Conservation (phyloP, 2,329 filamentous ascomycete genomes). For the Sarocladium brachiariae region DNA sequence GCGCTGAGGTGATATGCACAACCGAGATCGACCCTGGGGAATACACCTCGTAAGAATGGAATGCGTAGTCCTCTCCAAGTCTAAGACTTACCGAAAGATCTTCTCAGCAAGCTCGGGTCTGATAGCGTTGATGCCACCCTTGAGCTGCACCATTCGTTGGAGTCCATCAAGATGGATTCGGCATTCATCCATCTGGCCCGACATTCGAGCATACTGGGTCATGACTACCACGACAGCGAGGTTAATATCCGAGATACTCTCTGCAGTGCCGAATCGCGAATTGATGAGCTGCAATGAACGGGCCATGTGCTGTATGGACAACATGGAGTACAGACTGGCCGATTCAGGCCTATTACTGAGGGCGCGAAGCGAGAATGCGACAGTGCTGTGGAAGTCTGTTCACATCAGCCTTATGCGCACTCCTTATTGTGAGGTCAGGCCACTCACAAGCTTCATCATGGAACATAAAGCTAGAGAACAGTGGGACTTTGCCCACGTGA, state of each 20-base stretch:
- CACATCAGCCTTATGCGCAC: neutral
- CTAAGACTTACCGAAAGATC: neutral
- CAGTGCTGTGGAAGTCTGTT: conserved; percentile 5
- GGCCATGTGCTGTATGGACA: conserved; percentile 6
- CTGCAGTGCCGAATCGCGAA: neutral
- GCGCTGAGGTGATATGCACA: conserved; percentile 3
- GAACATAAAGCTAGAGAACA: conserved; percentile 6
- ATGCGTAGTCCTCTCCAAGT: neutral
- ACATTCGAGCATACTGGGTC: conserved; percentile 4
- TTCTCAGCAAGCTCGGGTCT: neutral
- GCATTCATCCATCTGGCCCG: conserved; percentile 3
- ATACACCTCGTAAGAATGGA: neutral
- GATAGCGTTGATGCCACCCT: conserved; percentile 6
- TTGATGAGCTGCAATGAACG: conserved; percentile 7
- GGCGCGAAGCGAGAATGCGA: conserved; percentile 2
- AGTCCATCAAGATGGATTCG: conserved; percentile 5
- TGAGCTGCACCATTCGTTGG: neutral
- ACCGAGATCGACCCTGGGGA: neutral
- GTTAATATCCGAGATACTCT: conserved; percentile 1
- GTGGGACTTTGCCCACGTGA: neutral
- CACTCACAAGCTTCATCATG: conserved; percentile 8
- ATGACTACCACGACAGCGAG: conserved; percentile 5
- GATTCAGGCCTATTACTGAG: neutral
- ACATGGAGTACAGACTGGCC: neutral
- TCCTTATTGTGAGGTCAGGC: neutral